A percentile compares a stretch with the other conserved stretches of the same genome.
Evolutionary conservation across 2,329 filamentous ascomycete genomes (phyloP).

Genomic region (Fusarium sambucinum): DNA sequence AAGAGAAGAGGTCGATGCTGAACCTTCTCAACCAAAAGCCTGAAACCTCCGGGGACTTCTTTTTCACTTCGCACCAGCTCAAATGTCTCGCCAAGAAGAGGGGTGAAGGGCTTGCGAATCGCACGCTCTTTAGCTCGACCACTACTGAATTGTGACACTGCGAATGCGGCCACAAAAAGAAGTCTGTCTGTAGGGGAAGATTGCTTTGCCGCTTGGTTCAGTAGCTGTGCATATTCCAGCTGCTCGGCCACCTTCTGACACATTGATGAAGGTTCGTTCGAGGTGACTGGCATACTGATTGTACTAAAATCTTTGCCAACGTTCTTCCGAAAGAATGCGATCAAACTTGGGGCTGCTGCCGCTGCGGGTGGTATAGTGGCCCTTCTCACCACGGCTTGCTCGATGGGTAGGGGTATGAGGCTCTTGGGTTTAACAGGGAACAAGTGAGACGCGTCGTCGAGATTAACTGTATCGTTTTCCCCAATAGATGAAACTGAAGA

Average conservation of each 20-base stretch:
- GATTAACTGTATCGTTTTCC: conserved; percentile 67
- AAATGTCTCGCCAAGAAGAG: conserved; percentile 94
- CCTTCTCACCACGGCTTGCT: conserved; percentile 73
- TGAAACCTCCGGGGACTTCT: conserved; percentile 78
- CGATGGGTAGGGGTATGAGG: conserved; percentile 81
- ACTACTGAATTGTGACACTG: conserved; percentile 86
- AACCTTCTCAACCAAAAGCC: conserved; percentile 95
- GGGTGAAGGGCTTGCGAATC: conserved; percentile 96
- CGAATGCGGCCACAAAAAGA: conserved; percentile 89
- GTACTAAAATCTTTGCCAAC: conserved; percentile 97
- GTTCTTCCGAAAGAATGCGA: conserved; percentile 95
- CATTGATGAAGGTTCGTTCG: conserved; percentile 91
- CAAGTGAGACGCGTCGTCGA: conserved; percentile 71
- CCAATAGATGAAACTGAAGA: conserved; percentile 71
- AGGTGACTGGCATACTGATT: conserved; percentile 96
- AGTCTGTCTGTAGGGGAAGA: conserved; percentile 75
- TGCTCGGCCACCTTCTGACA: conserved; percentile 91
- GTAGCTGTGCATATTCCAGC: conserved; percentile 87
- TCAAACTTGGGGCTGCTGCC: conserved; percentile 86
- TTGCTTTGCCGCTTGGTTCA: conserved; percentile 79
- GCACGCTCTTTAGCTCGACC: conserved; percentile 88
- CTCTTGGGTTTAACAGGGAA: conserved; percentile 83
- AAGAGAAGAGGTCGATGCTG: conserved; percentile 91
- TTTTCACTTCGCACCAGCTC: conserved; percentile 90
- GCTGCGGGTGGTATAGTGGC: conserved; percentile 78